Evolutionary conservation across 2,329 filamentous ascomycete genomes (phyloP).

Genomic region (Neoascochyta sp.): DNA sequence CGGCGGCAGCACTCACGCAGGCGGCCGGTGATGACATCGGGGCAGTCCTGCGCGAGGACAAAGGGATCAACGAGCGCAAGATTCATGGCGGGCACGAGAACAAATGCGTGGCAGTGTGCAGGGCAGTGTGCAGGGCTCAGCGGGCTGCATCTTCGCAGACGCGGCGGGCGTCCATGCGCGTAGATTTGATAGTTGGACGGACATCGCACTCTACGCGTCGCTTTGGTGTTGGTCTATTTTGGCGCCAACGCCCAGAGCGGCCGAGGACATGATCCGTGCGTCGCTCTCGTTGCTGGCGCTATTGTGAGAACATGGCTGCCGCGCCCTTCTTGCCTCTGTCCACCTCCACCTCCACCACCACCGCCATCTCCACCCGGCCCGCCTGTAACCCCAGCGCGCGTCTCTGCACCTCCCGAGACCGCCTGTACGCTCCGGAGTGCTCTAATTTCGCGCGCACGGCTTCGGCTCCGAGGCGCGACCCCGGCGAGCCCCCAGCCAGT

Average conservation of each 20-base stretch:
- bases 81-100: conserved; percentile 64
- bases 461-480: conserved; percentile 22
- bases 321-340: conserved; percentile 11
- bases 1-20: conserved; percentile 66
- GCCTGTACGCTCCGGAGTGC: conserved; percentile 25
- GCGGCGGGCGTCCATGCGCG: conserved; percentile 8
- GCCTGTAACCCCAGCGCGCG: conserved; percentile 33
- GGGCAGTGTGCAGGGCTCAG: conserved; percentile 13
- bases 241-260: too few species aligned
- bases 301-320: conserved; percentile 10
- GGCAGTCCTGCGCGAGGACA: conserved; percentile 75
- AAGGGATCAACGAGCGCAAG: conserved; percentile 69
- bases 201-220: too few species aligned
- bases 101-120: conserved; percentile 11
- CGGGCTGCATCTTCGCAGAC: conserved; percentile 19
- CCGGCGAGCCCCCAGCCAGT: conserved; percentile 26
- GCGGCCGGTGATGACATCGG: conserved; percentile 82
- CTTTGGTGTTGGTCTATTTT: too few species aligned
- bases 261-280: too few species aligned
- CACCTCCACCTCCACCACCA: conserved; percentile 24
- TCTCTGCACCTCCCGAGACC: conserved; percentile 22
- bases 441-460: conserved; percentile 22
- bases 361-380: conserved; percentile 31
- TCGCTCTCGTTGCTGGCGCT: conserved; percentile 11
- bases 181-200: background rate